phyloP scores from a whole-genome alignment of 2,329 filamentous ascomycete genomes.

The Elsinoe arachidis region DNA sequence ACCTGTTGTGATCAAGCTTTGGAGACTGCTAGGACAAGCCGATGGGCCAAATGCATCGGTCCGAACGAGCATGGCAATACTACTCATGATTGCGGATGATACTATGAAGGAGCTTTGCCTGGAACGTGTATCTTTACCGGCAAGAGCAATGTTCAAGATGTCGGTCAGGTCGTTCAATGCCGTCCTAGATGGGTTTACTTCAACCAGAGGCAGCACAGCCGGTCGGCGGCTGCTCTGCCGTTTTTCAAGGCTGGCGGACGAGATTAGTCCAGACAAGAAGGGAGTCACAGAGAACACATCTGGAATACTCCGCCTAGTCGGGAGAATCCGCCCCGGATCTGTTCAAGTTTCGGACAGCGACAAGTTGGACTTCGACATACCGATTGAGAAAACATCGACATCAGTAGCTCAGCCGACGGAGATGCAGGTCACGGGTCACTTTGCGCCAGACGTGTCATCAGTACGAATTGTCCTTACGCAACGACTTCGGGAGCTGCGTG shows the following conservation, averaged over 20 bases:
- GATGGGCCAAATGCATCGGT: not conserved
- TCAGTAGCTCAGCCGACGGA: not conserved
- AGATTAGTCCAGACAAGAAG: not conserved
- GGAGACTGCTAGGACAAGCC: conserved; percentile 10
- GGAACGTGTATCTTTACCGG: conserved; percentile 18
- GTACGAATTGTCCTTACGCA: not conserved
- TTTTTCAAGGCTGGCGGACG: conserved; percentile 34
- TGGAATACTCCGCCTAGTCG: not conserved
- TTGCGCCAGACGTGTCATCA: conserved; percentile 2
- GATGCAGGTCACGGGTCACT: not conserved
- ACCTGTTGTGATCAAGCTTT: not conserved
- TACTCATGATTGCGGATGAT: conserved; percentile 24
- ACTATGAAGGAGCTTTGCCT: conserved; percentile 22
- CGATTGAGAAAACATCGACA: not conserved
- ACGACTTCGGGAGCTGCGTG: not conserved
- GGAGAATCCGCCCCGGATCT: conserved; percentile 4
- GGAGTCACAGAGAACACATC: not conserved
- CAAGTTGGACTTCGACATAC: not conserved
- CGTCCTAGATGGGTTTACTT: conserved; percentile 47
- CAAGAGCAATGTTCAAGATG: conserved; percentile 14
- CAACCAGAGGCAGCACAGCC: conserved; percentile 37
- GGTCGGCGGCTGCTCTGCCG: conserved; percentile 41
- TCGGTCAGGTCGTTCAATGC: conserved; percentile 39
- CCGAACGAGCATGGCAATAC: conserved; percentile 8
- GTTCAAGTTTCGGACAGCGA: not conserved